Percentiles rank a stretch among this genome's conserved stretches.
phyloP scores from a whole-genome alignment of 352 stramenopile genomes.

The Phytophthora melonis region DNA sequence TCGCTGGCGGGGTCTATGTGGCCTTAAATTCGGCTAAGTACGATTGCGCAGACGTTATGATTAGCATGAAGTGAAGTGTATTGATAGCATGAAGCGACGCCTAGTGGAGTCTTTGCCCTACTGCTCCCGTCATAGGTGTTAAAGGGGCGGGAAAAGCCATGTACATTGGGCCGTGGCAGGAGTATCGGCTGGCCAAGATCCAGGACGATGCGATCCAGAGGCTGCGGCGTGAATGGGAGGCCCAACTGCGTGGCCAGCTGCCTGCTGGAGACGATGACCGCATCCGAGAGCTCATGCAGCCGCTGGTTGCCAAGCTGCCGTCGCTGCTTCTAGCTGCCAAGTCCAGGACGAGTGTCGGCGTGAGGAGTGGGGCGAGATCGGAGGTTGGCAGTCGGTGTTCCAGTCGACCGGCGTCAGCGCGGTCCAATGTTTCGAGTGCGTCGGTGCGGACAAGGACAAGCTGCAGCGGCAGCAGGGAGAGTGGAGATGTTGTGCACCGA shows the following conservation, averaged over 20 bases:
- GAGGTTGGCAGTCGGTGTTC: conserved; percentile 31
- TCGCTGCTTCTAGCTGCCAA: conserved; percentile 70
- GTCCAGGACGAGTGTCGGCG: conserved; percentile 18
- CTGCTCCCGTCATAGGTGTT: neutral
- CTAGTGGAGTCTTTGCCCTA: conserved; percentile 1
- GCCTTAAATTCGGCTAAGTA: conserved; percentile 26
- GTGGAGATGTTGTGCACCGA: conserved; percentile 9
- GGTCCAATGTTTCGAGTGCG: conserved; percentile 29
- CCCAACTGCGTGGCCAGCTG: conserved; percentile 63
- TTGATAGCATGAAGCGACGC: conserved; percentile 41
- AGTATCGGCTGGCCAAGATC: conserved; percentile 88
- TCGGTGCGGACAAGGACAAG: conserved; percentile 22
- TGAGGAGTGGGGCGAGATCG: conserved; percentile 10
- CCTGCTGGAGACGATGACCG: conserved; percentile 54
- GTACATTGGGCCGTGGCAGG: conserved; percentile 89
- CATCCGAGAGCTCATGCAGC: conserved; percentile 85
- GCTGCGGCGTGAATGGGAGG: conserved; percentile 71
- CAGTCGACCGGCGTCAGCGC: conserved; percentile 35
- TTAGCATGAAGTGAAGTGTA: conserved; percentile 16
- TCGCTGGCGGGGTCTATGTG: conserved; percentile 23
- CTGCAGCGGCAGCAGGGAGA: neutral
- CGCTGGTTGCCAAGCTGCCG: conserved; percentile 73
- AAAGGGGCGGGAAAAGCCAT: conserved; percentile 43
- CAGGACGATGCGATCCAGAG: conserved; percentile 81
- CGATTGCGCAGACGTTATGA: conserved; percentile 32